Evolutionary conservation across 257 asterid species (phyloP), one percentile per base, ranked within the genome.

Genomic region (Cordia subcordata): DNA sequence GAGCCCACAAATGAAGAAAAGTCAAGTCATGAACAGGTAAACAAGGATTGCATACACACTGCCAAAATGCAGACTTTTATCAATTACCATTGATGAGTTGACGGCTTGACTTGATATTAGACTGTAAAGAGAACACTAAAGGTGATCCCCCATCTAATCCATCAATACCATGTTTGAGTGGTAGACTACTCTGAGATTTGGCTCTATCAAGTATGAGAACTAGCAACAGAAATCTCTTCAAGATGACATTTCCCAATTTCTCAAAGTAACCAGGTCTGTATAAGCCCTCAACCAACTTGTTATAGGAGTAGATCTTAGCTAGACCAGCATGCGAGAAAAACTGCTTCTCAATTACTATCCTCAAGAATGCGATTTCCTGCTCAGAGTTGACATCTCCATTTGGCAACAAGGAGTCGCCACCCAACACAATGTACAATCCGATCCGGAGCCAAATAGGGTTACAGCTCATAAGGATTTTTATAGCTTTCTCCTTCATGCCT

Each of bases 131-230:
- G 82, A 93, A 93, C 63, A 93, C 70, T 56, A 80, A 79, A 68
- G 95, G 95, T 52, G 99, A 89, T 63, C 97, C 99, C 33, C 99
- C 99, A 79, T 93, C 99, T 66, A 81, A 23, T 67, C 97, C 99
- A 77, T 89, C 99, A 65, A 93, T 86, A 37, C 99, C 99, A 69
- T 93, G 89, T 63, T 85, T 83, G 50, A 87, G 86, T 59, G 97
- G 97, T 70, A 89, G 85, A 72, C 90, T 71, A 49, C 96, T 86
- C 61, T 85, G 87, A 49, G 75, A 65, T 76, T 93, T 93, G 70
- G 85, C 90, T 83, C 83, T 80, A 60, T 93, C 99, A 57, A 93
- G 78, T 57, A 85, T 61, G 57, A 93, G 81, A 60, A 80, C 95
- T 63, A 93, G 97, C 77, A 93, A 75, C 73, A 93, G 63, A 72